phyloP scores from a whole-genome alignment of 164 flowering plant species.

The Liriodendron chinense region DNA sequence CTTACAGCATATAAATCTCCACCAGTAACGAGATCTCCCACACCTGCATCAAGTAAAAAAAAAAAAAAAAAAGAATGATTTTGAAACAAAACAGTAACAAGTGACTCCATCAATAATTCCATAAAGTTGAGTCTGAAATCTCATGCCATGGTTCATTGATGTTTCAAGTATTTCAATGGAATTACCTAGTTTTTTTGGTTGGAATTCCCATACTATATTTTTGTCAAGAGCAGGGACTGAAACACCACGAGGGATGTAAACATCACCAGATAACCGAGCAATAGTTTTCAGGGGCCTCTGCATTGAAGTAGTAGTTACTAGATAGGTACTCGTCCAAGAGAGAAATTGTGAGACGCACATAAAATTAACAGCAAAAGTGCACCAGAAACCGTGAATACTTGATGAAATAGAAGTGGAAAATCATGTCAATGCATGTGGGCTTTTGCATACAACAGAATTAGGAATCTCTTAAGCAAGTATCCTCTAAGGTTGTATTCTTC shows the following conservation, averaged over 20 bases:
- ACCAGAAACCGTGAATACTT: background rate
- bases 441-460: background rate
- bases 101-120: background rate
- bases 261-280: slow-evolving; percentile 92
- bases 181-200: slow-evolving; percentile 90
- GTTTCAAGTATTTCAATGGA: background rate
- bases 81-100: background rate
- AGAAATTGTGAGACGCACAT: background rate
- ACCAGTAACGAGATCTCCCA: slow-evolving; percentile 91
- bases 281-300: slow-evolving; percentile 98
- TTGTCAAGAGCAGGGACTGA: slow-evolving; percentile 98
- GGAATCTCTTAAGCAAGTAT: too few relatives aligned
- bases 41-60: slow-evolving; percentile 49
- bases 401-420: background rate
- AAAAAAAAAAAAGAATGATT: slow-evolving; percentile 3
- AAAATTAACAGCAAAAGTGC: background rate
- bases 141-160: background rate
- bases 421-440: background rate
- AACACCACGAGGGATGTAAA: slow-evolving; percentile 98
- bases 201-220: slow-evolving; percentile 90
- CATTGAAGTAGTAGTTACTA: slow-evolving; percentile 3
- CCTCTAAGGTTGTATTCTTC: too few relatives aligned
- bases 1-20: slow-evolving; percentile 99
- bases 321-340: background rate
- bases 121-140: background rate